Base-by-base conservation (phyloP, 495 filamentous ascomycete genomes). In the Daldinia caldariorum region DNA sequence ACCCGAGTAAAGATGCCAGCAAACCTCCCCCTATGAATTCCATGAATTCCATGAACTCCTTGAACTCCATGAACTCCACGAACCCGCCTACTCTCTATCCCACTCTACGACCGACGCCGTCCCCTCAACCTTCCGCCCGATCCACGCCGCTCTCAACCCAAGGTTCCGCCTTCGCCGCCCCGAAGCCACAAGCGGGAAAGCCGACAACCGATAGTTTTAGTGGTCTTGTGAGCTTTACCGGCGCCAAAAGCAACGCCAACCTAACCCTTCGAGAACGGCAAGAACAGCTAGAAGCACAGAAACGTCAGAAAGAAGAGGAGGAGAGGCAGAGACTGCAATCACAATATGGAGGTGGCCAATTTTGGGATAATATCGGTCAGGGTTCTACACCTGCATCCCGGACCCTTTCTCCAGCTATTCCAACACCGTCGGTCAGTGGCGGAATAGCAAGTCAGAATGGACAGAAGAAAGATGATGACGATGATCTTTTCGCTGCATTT, bases 261-360 rank as follows among this genome's bases (percentile, higher is more conserved):
- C 81, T 97, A 0, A 91, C 90, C 1, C 84, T 99, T 6, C 85
- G 90, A 61, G 93, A 98, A 76, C 92, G 92, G 64, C 94, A 97
- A 78, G 91, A 89, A 80, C 86, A 85, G 60, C 77, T 97, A 51
- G 88, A 92, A 71, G 91, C 91, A 43, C 90, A 95, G 79, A 93
- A 87, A 76, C 84, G 85, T 5, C 89, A 83, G 73, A 90, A 93
- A 73, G 91, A 93, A 58, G 90, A 88, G 41, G 91, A 94, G 71
- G 84, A 87, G 57, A 85, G 84, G 69, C 88, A 81, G 63, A 88
- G 87, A 66, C 84, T 89, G 61, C 92, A 94, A 67, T 81, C 86
- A 35, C 88, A 94, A 56, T 96, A 92, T 76, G 92, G 92, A 20
- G 87, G 83, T 69, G 78, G 84, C 9, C 85, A 88, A 39, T 90